Evolutionary conservation across 2,329 filamentous ascomycete genomes (phyloP).

Genomic region (Pyrenochaeta sp.): DNA sequence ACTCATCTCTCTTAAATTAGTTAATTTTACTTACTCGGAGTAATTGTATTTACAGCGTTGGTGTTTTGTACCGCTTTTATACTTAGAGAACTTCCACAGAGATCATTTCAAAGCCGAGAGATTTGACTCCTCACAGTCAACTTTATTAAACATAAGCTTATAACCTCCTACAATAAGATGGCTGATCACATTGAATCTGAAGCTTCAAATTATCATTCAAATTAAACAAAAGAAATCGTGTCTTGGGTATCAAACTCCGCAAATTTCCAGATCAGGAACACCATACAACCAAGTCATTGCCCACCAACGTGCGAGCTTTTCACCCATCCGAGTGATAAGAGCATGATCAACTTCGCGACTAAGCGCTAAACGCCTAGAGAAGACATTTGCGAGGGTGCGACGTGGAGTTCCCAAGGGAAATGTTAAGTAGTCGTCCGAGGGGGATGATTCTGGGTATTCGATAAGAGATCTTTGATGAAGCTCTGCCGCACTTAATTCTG

Average conservation of each 20-base stretch:
- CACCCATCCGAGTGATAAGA: conserved; percentile 14
- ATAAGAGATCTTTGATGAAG: conserved; percentile 14
- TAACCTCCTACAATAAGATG: too few species aligned
- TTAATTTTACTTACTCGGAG: too few species aligned
- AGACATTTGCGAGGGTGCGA: neutral
- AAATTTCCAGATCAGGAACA: conserved; percentile 6
- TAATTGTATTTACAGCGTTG: too few species aligned
- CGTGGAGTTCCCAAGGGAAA: neutral
- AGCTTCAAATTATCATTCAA: too few species aligned
- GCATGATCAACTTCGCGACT: conserved; percentile 1
- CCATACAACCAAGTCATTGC: conserved; percentile 23
- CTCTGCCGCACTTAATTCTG: conserved; percentile 15
- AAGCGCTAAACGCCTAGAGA: conserved; percentile 1
- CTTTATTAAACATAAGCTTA: too few species aligned
- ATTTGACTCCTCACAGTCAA: too few species aligned
- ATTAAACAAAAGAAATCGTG: neutral
- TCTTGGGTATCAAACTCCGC: conserved; percentile 4
- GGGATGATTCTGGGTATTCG: conserved; percentile 12
- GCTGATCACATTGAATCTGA: too few species aligned
- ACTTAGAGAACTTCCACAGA: too few species aligned
- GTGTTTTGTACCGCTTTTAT: too few species aligned
- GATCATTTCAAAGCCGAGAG: too few species aligned
- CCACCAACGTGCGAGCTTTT: conserved; percentile 13
- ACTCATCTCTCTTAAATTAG: neutral
- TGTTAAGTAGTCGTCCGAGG: neutral